Evolutionary conservation across 2,329 filamentous ascomycete genomes (phyloP), one percentile per base, ranked within the genome.

Genomic region (Xylaria sp.): DNA sequence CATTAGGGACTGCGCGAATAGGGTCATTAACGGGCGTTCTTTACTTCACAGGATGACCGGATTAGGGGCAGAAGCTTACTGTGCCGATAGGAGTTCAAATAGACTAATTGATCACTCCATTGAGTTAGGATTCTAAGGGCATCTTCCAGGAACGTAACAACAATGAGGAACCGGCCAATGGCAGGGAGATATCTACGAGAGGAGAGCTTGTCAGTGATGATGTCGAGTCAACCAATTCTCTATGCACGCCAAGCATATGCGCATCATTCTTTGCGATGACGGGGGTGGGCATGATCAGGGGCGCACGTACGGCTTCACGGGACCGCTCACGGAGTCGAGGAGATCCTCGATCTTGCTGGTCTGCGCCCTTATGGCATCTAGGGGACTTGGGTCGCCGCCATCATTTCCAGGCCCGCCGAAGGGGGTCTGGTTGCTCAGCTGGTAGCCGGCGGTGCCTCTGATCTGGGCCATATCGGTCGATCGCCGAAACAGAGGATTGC

Each of bases 341-440:
- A 92, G 81, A 77, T 99, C 95, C 82, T 99, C 95, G 70, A 99
- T 94, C 85, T 97, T 98, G 89, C 92, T 97, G 54, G 95, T 99
- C 79, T 98, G 94, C 78, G 93, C 88, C 68, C 95, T 87, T 75
- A 99, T 92, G 72, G 92, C 86, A 78, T 97, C 95, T 71, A 99
- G 87, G 61, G 90, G 88, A 77, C 87, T 92, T 51, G 89, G 86
- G 72, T 93, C 89, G 75, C 84, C 86, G 62, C 83, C 86, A 69
- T 90, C 85, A 70, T 80, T 82, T 72, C 81, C 83, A 63, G 83
- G 83, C 50, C 84, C 86, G 67, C 86, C 89, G 73, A 92, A 94
- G 67, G 88, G 87, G 74, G 87, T 89, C 73, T 89, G 87, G 77
- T 89, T 86, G 73, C 89, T 89, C 76, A 95, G 86, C 80, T 94